Conservation (phyloP, 495 filamentous ascomycete genomes). For the Pyrenula massariospora region DNA sequence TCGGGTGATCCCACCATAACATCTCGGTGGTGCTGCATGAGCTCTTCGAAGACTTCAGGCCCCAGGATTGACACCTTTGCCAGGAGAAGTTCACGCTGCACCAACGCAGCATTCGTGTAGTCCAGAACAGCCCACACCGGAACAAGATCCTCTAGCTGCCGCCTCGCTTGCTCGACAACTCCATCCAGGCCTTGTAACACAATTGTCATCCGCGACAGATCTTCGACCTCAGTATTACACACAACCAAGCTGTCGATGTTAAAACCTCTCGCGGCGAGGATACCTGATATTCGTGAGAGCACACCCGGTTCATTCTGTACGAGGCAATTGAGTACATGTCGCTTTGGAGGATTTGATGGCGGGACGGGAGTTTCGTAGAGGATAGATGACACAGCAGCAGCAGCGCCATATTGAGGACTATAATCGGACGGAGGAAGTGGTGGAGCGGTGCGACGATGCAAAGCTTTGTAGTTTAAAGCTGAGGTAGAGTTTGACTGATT, state of each 20-base stretch:
- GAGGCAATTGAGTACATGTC: conserved; percentile 92
- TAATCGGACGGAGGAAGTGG: conserved; percentile 65
- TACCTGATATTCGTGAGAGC: conserved; percentile 88
- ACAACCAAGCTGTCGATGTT: conserved; percentile 98
- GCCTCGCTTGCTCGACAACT: conserved; percentile 91
- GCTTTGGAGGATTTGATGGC: conserved; percentile 73
- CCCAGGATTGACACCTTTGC: conserved; percentile 93
- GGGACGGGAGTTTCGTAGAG: conserved; percentile 94
- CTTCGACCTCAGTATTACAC: conserved; percentile 95
- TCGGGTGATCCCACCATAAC: conserved; percentile 14
- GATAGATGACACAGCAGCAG: conserved; percentile 91
- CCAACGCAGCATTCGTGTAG: conserved; percentile 85
- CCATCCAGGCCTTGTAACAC: conserved; percentile 92
- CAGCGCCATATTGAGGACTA: conserved; percentile 79
- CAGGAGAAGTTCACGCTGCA: conserved; percentile 91
- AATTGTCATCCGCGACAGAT: conserved; percentile 96
- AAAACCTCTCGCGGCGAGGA: conserved; percentile 91
- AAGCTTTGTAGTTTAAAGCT: conserved; percentile 92
- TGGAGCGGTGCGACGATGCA: conserved; percentile 76
- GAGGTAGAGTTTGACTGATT: conserved; percentile 38
- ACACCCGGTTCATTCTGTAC: conserved; percentile 99
- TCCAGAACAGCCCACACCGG: conserved; percentile 98
- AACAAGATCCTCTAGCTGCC: conserved; percentile 91
- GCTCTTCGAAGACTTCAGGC: conserved; percentile 94
- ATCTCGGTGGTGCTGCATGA: conserved; percentile 83